phyloP scores from a whole-genome alignment of 176 grass and related monocot genomes.

The Luzula sylvatica region DNA sequence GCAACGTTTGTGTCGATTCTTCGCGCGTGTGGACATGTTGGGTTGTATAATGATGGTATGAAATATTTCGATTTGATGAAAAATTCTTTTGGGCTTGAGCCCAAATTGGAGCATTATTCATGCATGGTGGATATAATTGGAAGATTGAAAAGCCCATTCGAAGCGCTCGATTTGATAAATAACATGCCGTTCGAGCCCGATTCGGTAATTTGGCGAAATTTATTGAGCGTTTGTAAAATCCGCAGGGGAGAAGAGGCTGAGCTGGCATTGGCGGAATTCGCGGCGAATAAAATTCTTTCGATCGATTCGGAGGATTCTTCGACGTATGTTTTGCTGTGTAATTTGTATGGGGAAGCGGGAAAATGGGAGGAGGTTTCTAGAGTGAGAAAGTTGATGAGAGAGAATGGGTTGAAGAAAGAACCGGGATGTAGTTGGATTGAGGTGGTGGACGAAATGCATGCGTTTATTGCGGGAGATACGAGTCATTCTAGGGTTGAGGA shows the following conservation, averaged over 20 bases:
- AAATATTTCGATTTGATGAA: constrained; percentile 63
- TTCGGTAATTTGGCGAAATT: constrained; percentile 67
- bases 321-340: constrained; percentile 55
- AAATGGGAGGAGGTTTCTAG: constrained; percentile 63
- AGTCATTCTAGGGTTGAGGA: constrained; percentile 45
- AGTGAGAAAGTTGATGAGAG: constrained; percentile 55
- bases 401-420: constrained; percentile 61
- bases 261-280: constrained; percentile 42
- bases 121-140: constrained; percentile 92
- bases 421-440: constrained; percentile 92
- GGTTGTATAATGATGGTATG: constrained; percentile 50
- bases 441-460: constrained; percentile 54
- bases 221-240: constrained; percentile 65
- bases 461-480: constrained; percentile 63
- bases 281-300: constrained; percentile 40
- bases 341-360: constrained; percentile 54
- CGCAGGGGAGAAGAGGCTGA: constrained; percentile 36
- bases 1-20: constrained; percentile 76
- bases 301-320: constrained; percentile 66
- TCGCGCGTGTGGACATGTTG: constrained; percentile 76
- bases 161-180: constrained; percentile 53
- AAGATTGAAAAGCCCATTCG: constrained; percentile 40
- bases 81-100: constrained; percentile 44
- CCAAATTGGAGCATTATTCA: constrained; percentile 70
- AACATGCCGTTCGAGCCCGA: constrained; percentile 69